Percentiles rank a stretch among this genome's conserved stretches.
These are phyloP conservation scores for Cucurbita pepo DNA, from an alignment of 306 rosid species.

Conservation along the genomic window DNA sequence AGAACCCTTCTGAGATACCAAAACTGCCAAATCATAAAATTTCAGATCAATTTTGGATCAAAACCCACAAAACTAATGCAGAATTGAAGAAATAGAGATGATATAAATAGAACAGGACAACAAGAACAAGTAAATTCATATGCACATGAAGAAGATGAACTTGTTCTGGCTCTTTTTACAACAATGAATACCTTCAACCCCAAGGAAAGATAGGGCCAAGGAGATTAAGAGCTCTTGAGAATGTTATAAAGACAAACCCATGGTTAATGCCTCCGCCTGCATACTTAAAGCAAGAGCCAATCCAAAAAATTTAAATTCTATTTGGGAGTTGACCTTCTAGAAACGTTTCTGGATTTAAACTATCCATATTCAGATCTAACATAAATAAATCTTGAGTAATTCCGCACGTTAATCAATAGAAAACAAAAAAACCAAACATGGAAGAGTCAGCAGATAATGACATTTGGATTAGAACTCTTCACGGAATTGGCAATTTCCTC, in stretches of 20 bases:
- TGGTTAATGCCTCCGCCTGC: background rate
- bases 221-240: background rate
- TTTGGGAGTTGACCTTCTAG: conserved; percentile 3
- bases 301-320: background rate
- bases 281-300: background rate
- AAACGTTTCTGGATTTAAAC: background rate
- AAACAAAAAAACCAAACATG: background rate
- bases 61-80: background rate
- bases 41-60: background rate
- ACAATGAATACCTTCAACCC: background rate
- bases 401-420: background rate
- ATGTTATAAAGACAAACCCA: background rate
- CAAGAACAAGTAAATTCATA: background rate
- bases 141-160: background rate
- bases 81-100: background rate
- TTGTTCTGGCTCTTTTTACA: background rate
- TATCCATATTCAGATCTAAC: background rate
- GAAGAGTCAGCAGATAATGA: background rate
- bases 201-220: background rate
- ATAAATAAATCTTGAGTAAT: background rate
- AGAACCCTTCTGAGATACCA: background rate
- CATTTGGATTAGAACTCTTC: background rate
- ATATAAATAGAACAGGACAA: background rate
- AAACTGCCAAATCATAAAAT: background rate
- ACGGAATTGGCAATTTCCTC: background rate